Conservation (phyloP, 2,329 filamentous ascomycete species). For the Ophiostoma novo-ulmi region DNA sequence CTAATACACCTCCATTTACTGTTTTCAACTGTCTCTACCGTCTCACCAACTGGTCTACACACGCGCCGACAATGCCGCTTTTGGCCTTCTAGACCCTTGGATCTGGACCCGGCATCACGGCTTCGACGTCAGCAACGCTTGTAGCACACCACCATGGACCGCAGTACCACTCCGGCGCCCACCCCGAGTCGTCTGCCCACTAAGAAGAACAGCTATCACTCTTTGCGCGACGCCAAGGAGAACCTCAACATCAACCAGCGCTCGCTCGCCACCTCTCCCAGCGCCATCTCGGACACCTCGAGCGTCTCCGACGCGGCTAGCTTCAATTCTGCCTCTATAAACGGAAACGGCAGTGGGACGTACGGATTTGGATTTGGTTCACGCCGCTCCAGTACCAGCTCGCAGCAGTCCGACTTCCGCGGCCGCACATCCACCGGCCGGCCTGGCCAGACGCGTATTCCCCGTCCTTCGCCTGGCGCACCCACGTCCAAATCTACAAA, state of each 20-base stretch:
- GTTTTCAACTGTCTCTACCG: background rate
- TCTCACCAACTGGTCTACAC: background rate
- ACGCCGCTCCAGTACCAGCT: slow-evolving; percentile 30
- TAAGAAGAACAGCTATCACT: slow-evolving; percentile 25
- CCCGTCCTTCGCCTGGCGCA: slow-evolving; percentile 31
- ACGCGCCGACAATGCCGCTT: slow-evolving; percentile 16
- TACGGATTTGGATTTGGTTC: slow-evolving; percentile 14
- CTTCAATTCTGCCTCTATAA: background rate
- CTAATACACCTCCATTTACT: background rate
- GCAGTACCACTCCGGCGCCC: background rate
- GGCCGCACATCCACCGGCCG: slow-evolving; percentile 20
- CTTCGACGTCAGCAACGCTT: background rate
- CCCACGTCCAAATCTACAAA: slow-evolving; percentile 17
- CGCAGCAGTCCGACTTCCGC: slow-evolving; percentile 27
- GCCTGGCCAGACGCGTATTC: slow-evolving; percentile 31
- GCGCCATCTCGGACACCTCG: slow-evolving; percentile 23
- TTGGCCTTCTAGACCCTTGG: slow-evolving; percentile 7
- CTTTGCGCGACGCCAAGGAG: slow-evolving; percentile 21
- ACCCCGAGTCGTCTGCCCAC: slow-evolving; percentile 15
- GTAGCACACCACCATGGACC: background rate
- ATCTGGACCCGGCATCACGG: slow-evolving; percentile 1
- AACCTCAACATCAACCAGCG: slow-evolving; percentile 15
- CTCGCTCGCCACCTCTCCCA: slow-evolving; percentile 16
- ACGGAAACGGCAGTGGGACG: background rate
- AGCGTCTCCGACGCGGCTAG: slow-evolving; percentile 16